Conservation (phyloP, 805 yeast genomes). For the Candida parachauliodes region DNA sequence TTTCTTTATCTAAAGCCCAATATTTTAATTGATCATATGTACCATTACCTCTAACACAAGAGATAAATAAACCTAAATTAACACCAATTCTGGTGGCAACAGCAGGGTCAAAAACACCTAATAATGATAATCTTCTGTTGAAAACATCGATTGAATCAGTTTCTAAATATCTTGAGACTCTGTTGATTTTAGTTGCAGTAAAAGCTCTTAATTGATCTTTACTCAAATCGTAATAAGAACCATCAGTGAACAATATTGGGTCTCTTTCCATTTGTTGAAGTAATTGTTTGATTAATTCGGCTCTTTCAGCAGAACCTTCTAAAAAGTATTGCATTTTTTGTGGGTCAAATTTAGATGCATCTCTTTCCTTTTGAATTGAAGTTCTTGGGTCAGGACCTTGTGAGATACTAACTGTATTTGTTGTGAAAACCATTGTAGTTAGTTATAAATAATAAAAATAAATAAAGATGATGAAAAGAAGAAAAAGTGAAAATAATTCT, state of each 20-base stretch:
- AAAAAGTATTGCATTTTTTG: constrained; percentile 38
- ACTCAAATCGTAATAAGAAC: constrained; percentile 54
- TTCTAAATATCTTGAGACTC: constrained; percentile 62
- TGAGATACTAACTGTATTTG: constrained; percentile 10
- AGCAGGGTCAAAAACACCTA: constrained; percentile 73
- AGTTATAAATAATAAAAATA: neutral
- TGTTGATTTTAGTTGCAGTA: constrained; percentile 58
- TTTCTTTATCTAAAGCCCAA: constrained; percentile 75
- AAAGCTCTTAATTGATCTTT: constrained; percentile 56
- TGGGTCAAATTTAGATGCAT: constrained; percentile 29
- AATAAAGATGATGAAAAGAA: constrained; percentile 3
- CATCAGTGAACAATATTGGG: constrained; percentile 55
- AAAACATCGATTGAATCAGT: constrained; percentile 42
- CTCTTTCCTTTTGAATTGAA: constrained; percentile 31
- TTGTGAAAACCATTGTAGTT: constrained; percentile 16
- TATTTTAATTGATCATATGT: constrained; percentile 77
- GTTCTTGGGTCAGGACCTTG: constrained; percentile 32
- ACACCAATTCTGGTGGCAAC: constrained; percentile 81
- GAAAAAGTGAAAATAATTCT: neutral
- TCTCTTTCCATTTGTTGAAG: constrained; percentile 63
- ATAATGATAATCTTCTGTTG: constrained; percentile 54
- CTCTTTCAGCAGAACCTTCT: constrained; percentile 39
- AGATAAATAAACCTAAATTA: constrained; percentile 79
- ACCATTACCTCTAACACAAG: constrained; percentile 83
- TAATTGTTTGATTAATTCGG: constrained; percentile 45